Evolutionary conservation across 1,284 basidiomycete species (phyloP), one percentile per base, ranked within the genome.

Genomic region (Microbotryum lychnidis-dioicae): DNA sequence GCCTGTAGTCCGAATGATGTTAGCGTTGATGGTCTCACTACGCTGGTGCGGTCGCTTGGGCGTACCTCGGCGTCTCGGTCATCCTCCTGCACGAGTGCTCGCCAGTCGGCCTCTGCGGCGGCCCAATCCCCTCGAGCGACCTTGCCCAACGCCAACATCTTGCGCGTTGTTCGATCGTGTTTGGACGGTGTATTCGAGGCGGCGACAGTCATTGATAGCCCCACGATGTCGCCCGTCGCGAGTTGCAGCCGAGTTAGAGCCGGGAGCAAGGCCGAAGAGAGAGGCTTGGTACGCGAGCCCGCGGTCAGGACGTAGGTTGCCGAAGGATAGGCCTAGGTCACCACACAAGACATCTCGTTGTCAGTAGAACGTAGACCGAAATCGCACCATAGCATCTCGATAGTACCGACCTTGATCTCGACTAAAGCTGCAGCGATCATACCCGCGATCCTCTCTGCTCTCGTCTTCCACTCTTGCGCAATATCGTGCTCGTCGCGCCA

Each of bases 391-490:
- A 5, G 12, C 50, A 23, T 21, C 12, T 29, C 45, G 50, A 55
- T 5, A 49, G 58, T 20, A 61, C 75, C 29, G 57, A 84, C 84
- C 76, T 84, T 84, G 83, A 87, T 84, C 72, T 89, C 87, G 56
- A 85, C 77, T 69, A 89, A 74, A 74, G 88, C 84, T 31, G 83
- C 84, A 8, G 85, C 85, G 52, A 87, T 79, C 64, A 89, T 87
- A 61, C 87, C 73, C 59, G 79, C 82, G 16, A 88, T 76, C 56
- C 86, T 77, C 33, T 84, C 81, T 1, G 83, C 84, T 54, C 87
- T 80, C 74, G 89, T 87, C 64, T 82, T 83, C 87, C 87, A 90
- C 12, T 78, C 73, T 54, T 79, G 80, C 10, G 77, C 73, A n/a
- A 78, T 76, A 3, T 76, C 61, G 16, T 20, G 57, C 8, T 46